Evolutionary conservation across 2,329 filamentous ascomycete genomes (phyloP), one percentile per base, ranked within the genome.

Genomic region (Aspergillus novoparasiticus): DNA sequence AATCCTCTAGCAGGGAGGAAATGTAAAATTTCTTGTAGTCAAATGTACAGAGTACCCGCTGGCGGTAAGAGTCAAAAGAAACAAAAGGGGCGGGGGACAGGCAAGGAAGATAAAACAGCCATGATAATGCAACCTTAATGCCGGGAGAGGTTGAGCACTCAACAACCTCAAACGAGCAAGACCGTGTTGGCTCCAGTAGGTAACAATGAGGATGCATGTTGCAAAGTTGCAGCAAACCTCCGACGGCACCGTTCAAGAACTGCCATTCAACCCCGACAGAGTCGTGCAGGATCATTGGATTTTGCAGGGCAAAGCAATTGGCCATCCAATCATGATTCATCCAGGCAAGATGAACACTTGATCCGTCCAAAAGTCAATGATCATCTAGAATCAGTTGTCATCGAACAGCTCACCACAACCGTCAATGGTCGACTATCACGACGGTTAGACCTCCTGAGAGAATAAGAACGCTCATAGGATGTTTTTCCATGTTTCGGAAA

Each of bases 301-400:
- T 55, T 59, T 58, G 61, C 55, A 57, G 57, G 46, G 32, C 56
- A 50, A 61, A 61, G 46, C 59, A 53, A 23, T 34, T n/a, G 28
- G 11, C 23, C 26, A 54, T 59, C 68, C 66, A 68, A 69, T 69
- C 63, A 66, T 28, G 43, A 57, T 32, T 57, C 55, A 51, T 55
- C 36, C 43, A 55, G 50, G 41, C 55, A 58, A 63, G 65, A 68
- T 65, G 63, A 51, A 59, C 61, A 62, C 61, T 61, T 68, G 64
- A 67, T 64, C 66, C 62, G 63, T 65, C 68, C 57, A 63, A 67
- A 68, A 64, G 45, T 60, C 55, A 64, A 68, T 66, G 66, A 67
- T 66, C 66, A 60, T 59, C 61, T 62, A 57, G 57, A 30, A 59
- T 62, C 50, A 66, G 59, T 58, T 64, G 59, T 64, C 62, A 63